Base-by-base conservation (phyloP, 1,284 basidiomycete species). In the Cronartium ribicola region DNA sequence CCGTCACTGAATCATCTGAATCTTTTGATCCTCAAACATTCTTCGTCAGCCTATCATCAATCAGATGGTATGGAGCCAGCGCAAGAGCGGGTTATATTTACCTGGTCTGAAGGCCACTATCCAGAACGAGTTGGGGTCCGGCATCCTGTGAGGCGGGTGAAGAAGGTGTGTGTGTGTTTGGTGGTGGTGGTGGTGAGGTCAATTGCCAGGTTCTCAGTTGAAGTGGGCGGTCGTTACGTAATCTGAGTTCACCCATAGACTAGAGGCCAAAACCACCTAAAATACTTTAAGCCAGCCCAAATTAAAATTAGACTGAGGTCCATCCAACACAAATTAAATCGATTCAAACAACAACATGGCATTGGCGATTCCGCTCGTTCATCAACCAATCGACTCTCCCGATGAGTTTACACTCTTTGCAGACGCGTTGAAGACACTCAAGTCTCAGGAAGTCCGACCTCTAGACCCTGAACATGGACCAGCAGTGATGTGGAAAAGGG, bases 51-150 rank as follows among this genome's bases (percentile, higher is more conserved):
- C 29, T n/a, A n/a, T 62, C 46, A 44, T n/a, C 1, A 40, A 22
- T 7, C 37, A n/a, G 6, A 20, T 67, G 14, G 41, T 37, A 40
- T 37, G 13, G 29, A 37, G 39, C 36, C 2, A 40, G 13, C 13
- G 8, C 8, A 51, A 74, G 40, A 48, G 37, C 48, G 40, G 59
- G n/a, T 10, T 41, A 36, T 37, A 41, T 41, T 20, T 44, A 74
- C 71, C 71, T 66, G 71, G 71, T 46, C 71, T 60, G 59, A 74
- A 74, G 20, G 71, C 66, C 37, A 74, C 59, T 11, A 74, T 67
- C 71, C 71, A 74, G 60, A 74, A 74, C 13, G 71, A 66, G 65
- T 74, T 48, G 6, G 71, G 65, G 65, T 63, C 65, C 41, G 71
- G 71, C 71, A 74, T 74, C 20, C 36, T 57, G 55, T 57, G 4